A percentile compares a stretch with the other conserved stretches of the same genome.
phyloP scores from a whole-genome alignment of 192 early-diverging fungal genomes.

The Geranomyces variabilis region DNA sequence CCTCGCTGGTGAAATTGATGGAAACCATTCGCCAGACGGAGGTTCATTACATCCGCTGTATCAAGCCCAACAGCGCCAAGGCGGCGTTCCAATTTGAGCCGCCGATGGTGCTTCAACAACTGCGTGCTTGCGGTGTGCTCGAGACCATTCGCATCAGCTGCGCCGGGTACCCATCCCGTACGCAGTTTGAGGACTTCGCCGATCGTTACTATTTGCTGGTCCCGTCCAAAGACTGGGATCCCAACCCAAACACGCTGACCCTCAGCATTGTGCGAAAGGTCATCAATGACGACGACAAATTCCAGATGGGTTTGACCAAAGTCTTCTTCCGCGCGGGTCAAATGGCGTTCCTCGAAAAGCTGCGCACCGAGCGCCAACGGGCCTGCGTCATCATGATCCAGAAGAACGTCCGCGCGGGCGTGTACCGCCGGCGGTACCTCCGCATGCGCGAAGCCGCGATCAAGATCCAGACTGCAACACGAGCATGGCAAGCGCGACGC shows the following conservation, averaged over 20 bases:
- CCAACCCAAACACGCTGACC: slow-evolving; percentile 56
- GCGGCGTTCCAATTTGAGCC: slow-evolving; percentile 91
- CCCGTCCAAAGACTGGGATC: slow-evolving; percentile 56
- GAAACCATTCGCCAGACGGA: slow-evolving; percentile 92
- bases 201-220: slow-evolving; percentile 72
- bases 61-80: slow-evolving; percentile 98
- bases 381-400: slow-evolving; percentile 84
- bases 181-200: slow-evolving; percentile 88
- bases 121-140: slow-evolving; percentile 97
- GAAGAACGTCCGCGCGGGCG: slow-evolving; percentile 77
- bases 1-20: slow-evolving; percentile 91
- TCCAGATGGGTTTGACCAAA: slow-evolving; percentile 92
- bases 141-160: slow-evolving; percentile 99
- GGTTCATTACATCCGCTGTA: slow-evolving; percentile 97
- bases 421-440: slow-evolving; percentile 48
- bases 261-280: slow-evolving; percentile 55
- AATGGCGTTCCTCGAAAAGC: slow-evolving; percentile 85
- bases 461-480: slow-evolving; percentile 60
- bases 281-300: slow-evolving; percentile 84
- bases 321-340: slow-evolving; percentile 99
- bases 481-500: slow-evolving; percentile 69
- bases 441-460: slow-evolving; percentile 58
- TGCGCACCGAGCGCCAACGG: slow-evolving; percentile 80
- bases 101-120: slow-evolving; percentile 88
- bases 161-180: slow-evolving; percentile 93